Conservation (phyloP, 2,329 filamentous ascomycete genomes). For the Gaeumannomyces sp. region DNA sequence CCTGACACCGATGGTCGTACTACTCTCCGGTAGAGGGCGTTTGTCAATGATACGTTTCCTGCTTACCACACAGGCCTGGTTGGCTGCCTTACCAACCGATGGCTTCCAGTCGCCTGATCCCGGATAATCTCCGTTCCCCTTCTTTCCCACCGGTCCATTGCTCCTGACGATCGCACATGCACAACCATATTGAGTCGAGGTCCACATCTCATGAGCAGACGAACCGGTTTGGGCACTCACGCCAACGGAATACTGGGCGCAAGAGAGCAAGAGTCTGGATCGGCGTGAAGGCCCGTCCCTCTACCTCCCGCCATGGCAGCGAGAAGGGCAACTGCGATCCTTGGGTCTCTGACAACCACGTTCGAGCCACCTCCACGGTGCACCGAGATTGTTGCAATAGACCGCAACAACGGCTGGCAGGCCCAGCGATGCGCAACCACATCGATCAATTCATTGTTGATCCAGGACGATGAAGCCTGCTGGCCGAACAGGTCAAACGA, state of each 20-base stretch:
- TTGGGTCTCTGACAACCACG: neutral
- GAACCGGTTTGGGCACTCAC: neutral
- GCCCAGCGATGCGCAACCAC: neutral
- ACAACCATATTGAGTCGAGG: no score
- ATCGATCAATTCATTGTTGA: neutral
- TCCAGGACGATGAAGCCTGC: slow-evolving; percentile 23
- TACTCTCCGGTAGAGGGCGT: neutral
- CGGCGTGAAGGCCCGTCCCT: no score
- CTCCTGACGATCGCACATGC: no score
- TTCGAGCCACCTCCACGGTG: neutral
- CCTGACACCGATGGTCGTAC: neutral
- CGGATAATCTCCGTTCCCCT: neutral
- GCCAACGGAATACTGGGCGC: neutral
- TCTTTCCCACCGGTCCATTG: no score
- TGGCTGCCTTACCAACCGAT: no score
- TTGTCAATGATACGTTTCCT: no score
- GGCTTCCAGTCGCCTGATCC: neutral
- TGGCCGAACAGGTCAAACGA: slow-evolving; percentile 22
- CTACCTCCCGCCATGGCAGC: neutral
- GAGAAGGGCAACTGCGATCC: neutral
- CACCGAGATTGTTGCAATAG: neutral
- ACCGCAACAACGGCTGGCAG: neutral
- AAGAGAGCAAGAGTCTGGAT: no score
- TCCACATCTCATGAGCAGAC: no score
- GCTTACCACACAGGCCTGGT: neutral